A percentile compares a stretch with the other conserved stretches of the same genome.
Evolutionary conservation across 2,329 filamentous ascomycete genomes (phyloP).

Genomic region (Alternaria incomplexa): DNA sequence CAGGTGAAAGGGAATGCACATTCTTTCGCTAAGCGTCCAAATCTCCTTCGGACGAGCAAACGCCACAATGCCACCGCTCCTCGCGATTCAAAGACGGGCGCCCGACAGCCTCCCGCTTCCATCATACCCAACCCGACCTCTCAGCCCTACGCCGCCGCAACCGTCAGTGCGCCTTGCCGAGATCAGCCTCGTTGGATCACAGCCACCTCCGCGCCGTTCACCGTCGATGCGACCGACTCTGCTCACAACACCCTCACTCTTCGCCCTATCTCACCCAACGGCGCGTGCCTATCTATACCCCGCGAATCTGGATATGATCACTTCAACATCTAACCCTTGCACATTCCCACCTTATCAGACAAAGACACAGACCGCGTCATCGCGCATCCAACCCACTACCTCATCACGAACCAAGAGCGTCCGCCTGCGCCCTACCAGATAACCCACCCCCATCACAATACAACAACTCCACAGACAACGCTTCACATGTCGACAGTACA

Average conservation of each 20-base stretch:
- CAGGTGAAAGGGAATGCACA: background rate
- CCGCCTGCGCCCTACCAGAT: conserved; percentile 37
- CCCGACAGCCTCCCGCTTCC: conserved; percentile 1
- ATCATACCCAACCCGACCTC: background rate
- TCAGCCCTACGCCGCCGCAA: conserved; percentile 29
- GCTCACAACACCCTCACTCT: conserved; percentile 15
- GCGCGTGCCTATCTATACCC: conserved; percentile 32
- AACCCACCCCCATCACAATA: conserved; percentile 13
- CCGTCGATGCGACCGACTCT: conserved; percentile 19
- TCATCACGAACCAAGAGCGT: conserved; percentile 22
- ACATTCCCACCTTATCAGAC: conserved; percentile 27
- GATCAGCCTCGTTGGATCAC: conserved; percentile 22
- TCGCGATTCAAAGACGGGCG: background rate
- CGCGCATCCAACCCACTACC: conserved; percentile 24
- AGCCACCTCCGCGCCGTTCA: conserved; percentile 31
- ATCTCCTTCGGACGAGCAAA: background rate
- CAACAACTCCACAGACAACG: conserved; percentile 2
- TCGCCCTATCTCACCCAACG: conserved; percentile 17
- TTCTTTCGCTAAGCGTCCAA: background rate
- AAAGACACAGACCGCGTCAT: conserved; percentile 28
- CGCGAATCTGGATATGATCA: conserved; percentile 43
- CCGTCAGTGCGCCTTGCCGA: conserved; percentile 25
- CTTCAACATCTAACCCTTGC: conserved; percentile 33
- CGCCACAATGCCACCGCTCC: background rate
- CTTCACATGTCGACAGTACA: conserved; percentile 44